These are phyloP conservation scores for Sabuloglossum arenarium DNA, from an alignment of 495 filamentous ascomycete genomes.

Conservation along the genomic window DNA sequence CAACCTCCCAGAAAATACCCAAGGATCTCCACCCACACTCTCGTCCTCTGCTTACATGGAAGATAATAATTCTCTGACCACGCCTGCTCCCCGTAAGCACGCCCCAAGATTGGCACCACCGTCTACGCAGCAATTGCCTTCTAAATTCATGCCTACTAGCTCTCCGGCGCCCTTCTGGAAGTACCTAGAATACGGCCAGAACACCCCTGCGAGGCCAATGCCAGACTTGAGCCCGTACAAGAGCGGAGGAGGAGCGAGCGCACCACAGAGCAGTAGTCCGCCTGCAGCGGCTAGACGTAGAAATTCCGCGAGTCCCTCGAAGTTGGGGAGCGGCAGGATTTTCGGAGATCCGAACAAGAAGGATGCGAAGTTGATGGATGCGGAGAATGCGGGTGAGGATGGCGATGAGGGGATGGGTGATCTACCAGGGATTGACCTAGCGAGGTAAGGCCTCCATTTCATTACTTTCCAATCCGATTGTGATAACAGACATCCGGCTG, in stretches of 20 bases:
- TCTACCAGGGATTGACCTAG: constrained; percentile 1
- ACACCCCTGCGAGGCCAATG: constrained; percentile 50
- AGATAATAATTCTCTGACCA: constrained; percentile 44
- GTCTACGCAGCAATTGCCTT: constrained; percentile 72
- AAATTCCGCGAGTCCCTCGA: constrained; percentile 6
- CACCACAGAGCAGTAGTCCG: constrained; percentile 7
- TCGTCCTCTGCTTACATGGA: constrained; percentile 37
- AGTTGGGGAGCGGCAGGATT: background rate
- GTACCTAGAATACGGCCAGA: constrained; percentile 44
- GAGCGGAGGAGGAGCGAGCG: constrained; percentile 2
- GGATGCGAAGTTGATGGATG: background rate
- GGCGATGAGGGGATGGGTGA: background rate
- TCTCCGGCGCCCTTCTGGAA: constrained; percentile 98
- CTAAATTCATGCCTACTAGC: constrained; percentile 85
- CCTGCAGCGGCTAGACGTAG: background rate
- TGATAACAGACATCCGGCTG: background rate
- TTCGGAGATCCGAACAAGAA: background rate
- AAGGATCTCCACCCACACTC: constrained; percentile 46
- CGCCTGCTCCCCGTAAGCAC: constrained; percentile 65
- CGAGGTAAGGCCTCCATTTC: constrained; percentile 2
- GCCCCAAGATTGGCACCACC: constrained; percentile 72
- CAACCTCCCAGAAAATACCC: constrained; percentile 34
- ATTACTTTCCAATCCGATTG: background rate
- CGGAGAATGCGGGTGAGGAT: background rate
- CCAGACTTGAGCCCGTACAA: constrained; percentile 35